Evolutionary conservation across 2,329 filamentous ascomycete genomes (phyloP).

Genomic region (Aspergillus terreus): DNA sequence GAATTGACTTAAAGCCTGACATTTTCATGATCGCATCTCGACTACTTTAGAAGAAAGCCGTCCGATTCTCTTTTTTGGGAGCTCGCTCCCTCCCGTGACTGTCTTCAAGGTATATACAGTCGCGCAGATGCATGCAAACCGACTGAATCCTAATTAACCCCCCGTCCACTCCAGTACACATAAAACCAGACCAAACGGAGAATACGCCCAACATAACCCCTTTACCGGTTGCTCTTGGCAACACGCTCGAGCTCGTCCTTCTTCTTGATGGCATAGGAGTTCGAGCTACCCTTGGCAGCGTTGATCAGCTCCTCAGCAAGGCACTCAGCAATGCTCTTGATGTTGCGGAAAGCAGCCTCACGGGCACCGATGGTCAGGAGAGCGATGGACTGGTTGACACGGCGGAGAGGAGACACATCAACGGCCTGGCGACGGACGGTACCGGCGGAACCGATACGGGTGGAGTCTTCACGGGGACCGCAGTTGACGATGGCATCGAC

Average conservation of each 20-base stretch:
- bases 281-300: constrained; percentile 99
- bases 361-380: constrained; percentile 98
- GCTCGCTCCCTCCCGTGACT: constrained; percentile 33
- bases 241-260: constrained; percentile 99
- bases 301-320: constrained; percentile 99
- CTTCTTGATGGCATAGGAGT: constrained; percentile 99
- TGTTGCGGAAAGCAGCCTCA: constrained; percentile 98
- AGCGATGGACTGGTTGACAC: constrained; percentile 99
- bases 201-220: constrained; percentile 34
- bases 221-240: constrained; percentile 99
- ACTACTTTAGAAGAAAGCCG: constrained; percentile 40
- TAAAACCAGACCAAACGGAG: constrained; percentile 39
- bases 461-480: constrained; percentile 99
- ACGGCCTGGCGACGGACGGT: constrained; percentile 99
- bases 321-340: constrained; percentile 99
- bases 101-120: constrained; percentile 37
- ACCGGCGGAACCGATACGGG: constrained; percentile 98
- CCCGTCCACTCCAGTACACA: constrained; percentile 40
- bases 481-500: constrained; percentile 99
- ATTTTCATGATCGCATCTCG: constrained; percentile 42
- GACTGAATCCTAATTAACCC: constrained; percentile 39
- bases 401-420: constrained; percentile 98
- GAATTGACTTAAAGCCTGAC: constrained; percentile 20
- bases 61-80: constrained; percentile 38
- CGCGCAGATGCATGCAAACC: constrained; percentile 40